Conservation (phyloP, 768 basidiomycete species). For the Suillus clintonianus region DNA sequence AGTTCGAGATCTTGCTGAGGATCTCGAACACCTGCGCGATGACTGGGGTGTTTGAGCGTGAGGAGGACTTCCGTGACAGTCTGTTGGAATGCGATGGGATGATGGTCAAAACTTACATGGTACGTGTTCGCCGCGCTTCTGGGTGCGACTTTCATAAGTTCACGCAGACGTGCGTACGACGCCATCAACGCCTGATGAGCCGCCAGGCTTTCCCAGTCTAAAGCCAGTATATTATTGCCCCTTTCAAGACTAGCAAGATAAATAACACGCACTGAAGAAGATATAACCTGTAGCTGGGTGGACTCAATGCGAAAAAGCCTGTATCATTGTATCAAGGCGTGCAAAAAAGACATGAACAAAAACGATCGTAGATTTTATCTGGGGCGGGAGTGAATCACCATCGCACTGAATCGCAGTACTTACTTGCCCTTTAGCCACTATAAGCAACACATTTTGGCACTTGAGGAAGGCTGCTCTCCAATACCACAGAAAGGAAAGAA, state of each 20-base stretch:
- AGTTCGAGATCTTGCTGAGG: slow-evolving; percentile 14
- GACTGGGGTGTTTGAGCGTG: slow-evolving; percentile 21
- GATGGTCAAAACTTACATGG: slow-evolving; percentile 19
- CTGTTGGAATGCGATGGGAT: slow-evolving; percentile 12
- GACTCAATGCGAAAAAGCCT: no score
- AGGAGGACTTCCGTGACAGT: slow-evolving; percentile 24
- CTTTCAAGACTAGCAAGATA: not conserved
- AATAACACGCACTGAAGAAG: slow-evolving; percentile 16
- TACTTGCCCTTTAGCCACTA: no score
- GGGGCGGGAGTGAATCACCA: no score
- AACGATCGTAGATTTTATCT: no score
- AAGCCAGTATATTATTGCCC: not conserved
- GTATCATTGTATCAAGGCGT: no score
- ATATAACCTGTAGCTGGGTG: slow-evolving; percentile 10
- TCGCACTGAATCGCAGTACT: no score
- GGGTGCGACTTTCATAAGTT: slow-evolving; percentile 8
- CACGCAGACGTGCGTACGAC: slow-evolving; percentile 6
- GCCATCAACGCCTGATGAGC: slow-evolving; percentile 16
- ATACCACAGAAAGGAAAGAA: no score
- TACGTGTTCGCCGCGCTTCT: slow-evolving; percentile 11
- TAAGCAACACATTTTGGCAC: no score
- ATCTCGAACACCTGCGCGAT: slow-evolving; percentile 18
- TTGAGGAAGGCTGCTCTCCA: no score
- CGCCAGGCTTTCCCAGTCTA: slow-evolving; percentile 27
- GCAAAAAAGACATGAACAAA: no score